Evolutionary conservation across 495 filamentous ascomycete species (phyloP).

Genomic region (Penicillium ochrochloron): DNA sequence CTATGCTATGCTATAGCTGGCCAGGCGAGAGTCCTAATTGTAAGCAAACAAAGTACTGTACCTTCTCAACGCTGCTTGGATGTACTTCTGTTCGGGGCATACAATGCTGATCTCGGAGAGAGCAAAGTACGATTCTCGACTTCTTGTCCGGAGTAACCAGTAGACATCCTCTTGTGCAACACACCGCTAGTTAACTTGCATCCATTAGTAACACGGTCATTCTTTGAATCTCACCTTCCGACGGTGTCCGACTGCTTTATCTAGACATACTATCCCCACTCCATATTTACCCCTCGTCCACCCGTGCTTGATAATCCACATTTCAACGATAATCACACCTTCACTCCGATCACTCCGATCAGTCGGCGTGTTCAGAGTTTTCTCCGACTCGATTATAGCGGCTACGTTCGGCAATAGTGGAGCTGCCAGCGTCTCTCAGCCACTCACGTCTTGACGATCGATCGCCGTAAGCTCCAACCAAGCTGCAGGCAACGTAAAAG

Average conservation of each 20-base stretch:
- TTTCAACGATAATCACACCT: constrained; percentile 3
- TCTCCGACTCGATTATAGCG: constrained; percentile 24
- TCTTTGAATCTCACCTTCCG: not conserved
- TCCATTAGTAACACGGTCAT: not conserved
- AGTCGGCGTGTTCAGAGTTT: constrained; percentile 25
- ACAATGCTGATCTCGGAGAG: not conserved
- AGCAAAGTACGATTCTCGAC: not conserved
- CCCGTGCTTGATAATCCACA: constrained; percentile 12
- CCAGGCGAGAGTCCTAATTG: no score
- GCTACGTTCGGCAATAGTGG: constrained; percentile 29
- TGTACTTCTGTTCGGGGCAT: not conserved
- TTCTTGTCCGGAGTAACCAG: not conserved
- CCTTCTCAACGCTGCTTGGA: not conserved
- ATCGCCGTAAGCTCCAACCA: constrained; percentile 20
- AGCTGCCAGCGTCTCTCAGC: constrained; percentile 15
- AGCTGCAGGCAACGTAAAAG: constrained; percentile 27
- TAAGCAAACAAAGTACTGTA: not conserved
- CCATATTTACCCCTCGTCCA: not conserved
- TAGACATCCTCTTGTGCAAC: not conserved
- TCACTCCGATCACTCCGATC: constrained; percentile 30
- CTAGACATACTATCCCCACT: not conserved
- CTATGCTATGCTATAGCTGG: not conserved
- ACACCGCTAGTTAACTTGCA: not conserved
- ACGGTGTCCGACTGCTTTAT: constrained; percentile 2
- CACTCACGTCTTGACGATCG: constrained; percentile 26